phyloP scores from a whole-genome alignment of 495 filamentous ascomycete species.

The Venustampulla echinocandica region DNA sequence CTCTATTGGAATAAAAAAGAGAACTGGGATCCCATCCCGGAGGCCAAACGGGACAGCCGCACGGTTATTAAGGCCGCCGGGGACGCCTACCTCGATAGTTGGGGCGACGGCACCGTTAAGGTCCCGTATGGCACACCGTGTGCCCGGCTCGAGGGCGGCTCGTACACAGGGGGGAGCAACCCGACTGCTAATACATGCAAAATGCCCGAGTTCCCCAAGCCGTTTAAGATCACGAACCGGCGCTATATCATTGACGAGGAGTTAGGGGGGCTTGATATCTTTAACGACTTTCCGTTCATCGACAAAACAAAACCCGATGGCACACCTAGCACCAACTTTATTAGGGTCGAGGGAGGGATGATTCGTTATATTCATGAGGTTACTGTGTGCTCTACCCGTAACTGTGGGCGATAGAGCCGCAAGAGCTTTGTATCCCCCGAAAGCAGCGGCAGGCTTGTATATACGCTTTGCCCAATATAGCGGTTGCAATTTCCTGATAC shows the following conservation, averaged over 20 bases:
- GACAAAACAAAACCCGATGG: constrained; percentile 26
- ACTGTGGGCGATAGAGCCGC: constrained; percentile 29
- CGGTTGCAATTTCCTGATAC: too few relatives aligned
- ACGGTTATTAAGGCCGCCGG: constrained; percentile 36
- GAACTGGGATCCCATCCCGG: constrained; percentile 33
- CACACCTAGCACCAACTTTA: constrained; percentile 28
- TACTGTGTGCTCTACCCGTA: constrained; percentile 25
- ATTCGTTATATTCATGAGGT: constrained; percentile 33
- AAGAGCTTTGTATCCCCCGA: too few relatives aligned
- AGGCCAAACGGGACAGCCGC: constrained; percentile 27
- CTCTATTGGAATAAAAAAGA: constrained; percentile 29
- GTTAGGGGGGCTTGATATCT: constrained; percentile 34
- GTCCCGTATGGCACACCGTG: constrained; percentile 40
- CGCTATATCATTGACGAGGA: constrained; percentile 38
- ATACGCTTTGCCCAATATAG: too few relatives aligned
- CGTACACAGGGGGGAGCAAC: constrained; percentile 26
- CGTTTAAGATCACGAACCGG: constrained; percentile 27
- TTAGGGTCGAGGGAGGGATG: constrained; percentile 31
- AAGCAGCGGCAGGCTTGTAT: too few relatives aligned
- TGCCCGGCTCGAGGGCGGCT: constrained; percentile 38
- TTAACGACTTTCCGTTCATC: constrained; percentile 32
- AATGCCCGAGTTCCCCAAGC: constrained; percentile 27
- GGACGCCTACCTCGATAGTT: constrained; percentile 39
- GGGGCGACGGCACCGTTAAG: constrained; percentile 29
- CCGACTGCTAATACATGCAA: constrained; percentile 29